Percentiles rank a stretch among this genome's conserved stretches.
Conservation (phyloP, 1,284 basidiomycete species). For the Volvariella surrecta region DNA sequence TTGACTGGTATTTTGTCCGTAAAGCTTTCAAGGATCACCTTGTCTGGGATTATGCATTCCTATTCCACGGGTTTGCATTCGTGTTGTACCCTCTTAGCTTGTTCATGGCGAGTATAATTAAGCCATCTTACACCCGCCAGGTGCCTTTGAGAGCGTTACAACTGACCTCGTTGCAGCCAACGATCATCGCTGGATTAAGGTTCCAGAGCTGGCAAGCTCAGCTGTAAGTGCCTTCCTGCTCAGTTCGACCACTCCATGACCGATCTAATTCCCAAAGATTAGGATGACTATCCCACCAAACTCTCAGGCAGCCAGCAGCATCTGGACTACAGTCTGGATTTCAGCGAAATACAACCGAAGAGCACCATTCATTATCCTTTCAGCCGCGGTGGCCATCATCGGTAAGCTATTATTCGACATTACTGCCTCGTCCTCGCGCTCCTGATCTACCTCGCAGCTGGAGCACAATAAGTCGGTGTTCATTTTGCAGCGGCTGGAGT, state of each 20-base stretch:
- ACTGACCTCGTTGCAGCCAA: slow-evolving; percentile 28
- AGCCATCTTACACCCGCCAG: too few species aligned
- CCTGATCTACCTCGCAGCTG: slow-evolving; percentile 22
- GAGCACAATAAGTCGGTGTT: slow-evolving; percentile 52
- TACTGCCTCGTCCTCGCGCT: too few species aligned
- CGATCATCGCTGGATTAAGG: slow-evolving; percentile 52
- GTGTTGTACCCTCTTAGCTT: slow-evolving; percentile 46
- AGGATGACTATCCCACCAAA: slow-evolving; percentile 57
- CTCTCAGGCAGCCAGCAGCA: slow-evolving; percentile 38
- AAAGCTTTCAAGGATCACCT: slow-evolving; percentile 51
- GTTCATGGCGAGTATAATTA: slow-evolving; percentile 36
- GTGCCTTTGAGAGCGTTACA: too few species aligned
- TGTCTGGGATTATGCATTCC: slow-evolving; percentile 55
- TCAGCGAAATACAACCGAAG: slow-evolving; percentile 37
- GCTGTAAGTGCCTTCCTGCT: slow-evolving; percentile 26
- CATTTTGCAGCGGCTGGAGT: slow-evolving; percentile 53
- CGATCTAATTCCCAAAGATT: background rate
- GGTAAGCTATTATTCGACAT: slow-evolving; percentile 24
- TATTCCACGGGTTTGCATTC: slow-evolving; percentile 62
- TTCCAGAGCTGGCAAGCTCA: slow-evolving; percentile 55
- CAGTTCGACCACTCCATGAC: background rate
- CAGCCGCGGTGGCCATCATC: slow-evolving; percentile 43
- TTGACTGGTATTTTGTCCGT: slow-evolving; percentile 41
- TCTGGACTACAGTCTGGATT: slow-evolving; percentile 41
- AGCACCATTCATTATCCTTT: slow-evolving; percentile 50